These are phyloP conservation scores for Clavispora carvajalis DNA, from an alignment of 805 yeast species.

Conservation along the genomic window DNA sequence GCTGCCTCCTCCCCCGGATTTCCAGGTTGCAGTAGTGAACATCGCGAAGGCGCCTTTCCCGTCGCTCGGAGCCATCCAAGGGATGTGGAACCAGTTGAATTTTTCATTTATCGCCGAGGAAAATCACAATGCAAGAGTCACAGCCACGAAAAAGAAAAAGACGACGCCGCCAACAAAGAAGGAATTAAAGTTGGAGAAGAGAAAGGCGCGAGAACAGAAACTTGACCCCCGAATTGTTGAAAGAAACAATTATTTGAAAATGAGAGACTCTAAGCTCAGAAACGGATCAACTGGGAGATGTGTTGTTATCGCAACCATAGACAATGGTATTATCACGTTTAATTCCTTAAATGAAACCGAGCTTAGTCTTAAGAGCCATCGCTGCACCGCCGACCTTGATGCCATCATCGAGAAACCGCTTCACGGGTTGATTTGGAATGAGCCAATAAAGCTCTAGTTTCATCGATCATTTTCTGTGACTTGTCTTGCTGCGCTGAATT, in stretches of 20 bases:
- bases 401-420: constrained; percentile 4
- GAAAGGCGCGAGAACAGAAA: constrained; percentile 23
- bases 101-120: neutral
- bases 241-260: constrained; percentile 23
- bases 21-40: constrained; percentile 57
- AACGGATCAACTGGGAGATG: constrained; percentile 44
- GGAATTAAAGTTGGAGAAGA: constrained; percentile 20
- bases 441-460: constrained; percentile 3
- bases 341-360: constrained; percentile 47
- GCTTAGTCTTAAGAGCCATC: constrained; percentile 28
- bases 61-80: constrained; percentile 34
- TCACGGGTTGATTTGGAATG: constrained; percentile 15
- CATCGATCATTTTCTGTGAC: neutral
- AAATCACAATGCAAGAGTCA: neutral
- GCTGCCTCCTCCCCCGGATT: constrained; percentile 68
- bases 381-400: constrained; percentile 5
- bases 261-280: constrained; percentile 40
- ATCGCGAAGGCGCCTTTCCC: constrained; percentile 44
- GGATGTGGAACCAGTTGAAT: constrained; percentile 17
- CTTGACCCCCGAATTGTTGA: constrained; percentile 19
- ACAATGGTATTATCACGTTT: constrained; percentile 70
- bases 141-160: constrained; percentile 3
- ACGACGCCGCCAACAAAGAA: constrained; percentile 18
- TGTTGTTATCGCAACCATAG: constrained; percentile 64
- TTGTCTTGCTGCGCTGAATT: neutral